phyloP scores from a whole-genome alignment of 2,329 filamentous ascomycete genomes.

The Trichophyton rubrum region DNA sequence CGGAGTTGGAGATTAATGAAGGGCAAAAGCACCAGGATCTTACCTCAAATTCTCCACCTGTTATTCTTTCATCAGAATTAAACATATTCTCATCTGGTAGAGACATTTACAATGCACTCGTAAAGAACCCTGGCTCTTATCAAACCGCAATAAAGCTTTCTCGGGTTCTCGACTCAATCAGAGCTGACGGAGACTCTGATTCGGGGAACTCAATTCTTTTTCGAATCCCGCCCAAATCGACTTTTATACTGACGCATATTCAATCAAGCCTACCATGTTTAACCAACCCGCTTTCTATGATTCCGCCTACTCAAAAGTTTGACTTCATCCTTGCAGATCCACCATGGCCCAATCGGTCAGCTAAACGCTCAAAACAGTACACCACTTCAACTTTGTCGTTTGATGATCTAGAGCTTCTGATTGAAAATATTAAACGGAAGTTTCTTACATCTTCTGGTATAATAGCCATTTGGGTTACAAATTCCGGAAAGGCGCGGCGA shows the following conservation, averaged over 20 bases:
- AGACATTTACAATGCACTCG: slow-evolving; percentile 17
- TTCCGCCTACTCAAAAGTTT: slow-evolving; percentile 32
- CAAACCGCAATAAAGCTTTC: not conserved
- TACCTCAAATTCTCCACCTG: slow-evolving; percentile 15
- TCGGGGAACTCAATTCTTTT: not conserved
- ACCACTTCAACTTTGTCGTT: slow-evolving; percentile 21
- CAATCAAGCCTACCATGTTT: slow-evolving; percentile 9
- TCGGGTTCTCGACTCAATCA: not conserved
- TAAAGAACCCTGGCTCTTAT: slow-evolving; percentile 23
- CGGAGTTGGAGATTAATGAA: not conserved
- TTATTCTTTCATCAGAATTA: slow-evolving; percentile 23
- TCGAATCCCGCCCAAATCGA: slow-evolving; percentile 38
- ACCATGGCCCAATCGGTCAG: slow-evolving; percentile 52
- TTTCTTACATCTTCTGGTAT: slow-evolving; percentile 32
- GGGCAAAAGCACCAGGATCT: not conserved
- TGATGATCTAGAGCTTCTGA: slow-evolving; percentile 19
- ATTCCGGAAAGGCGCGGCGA: slow-evolving; percentile 40
- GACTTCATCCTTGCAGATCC: slow-evolving; percentile 50
- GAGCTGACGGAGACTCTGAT: not conserved
- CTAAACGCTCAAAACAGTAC: slow-evolving; percentile 41
- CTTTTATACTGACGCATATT: slow-evolving; percentile 34
- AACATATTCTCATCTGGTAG: slow-evolving; percentile 21
- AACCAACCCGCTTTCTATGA: slow-evolving; percentile 18
- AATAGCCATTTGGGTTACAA: slow-evolving; percentile 51
- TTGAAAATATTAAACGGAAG: slow-evolving; percentile 34